phyloP scores from a whole-genome alignment of 2,329 filamentous ascomycete species.

The Sporothrix dimorphospora region DNA sequence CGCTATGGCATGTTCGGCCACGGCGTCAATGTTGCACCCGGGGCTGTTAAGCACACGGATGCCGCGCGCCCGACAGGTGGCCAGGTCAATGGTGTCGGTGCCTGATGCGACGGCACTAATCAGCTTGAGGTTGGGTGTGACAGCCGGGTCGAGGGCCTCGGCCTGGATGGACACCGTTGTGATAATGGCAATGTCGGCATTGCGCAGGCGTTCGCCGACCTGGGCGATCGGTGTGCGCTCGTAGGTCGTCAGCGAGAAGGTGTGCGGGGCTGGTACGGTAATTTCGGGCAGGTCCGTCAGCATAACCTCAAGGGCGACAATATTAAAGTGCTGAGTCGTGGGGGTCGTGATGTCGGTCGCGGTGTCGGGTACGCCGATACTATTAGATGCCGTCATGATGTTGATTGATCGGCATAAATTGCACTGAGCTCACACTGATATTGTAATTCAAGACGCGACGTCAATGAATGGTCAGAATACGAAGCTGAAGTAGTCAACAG shows the following conservation, averaged over 20 bases:
- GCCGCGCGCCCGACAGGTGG: constrained; percentile 34
- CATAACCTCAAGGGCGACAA: constrained; percentile 42
- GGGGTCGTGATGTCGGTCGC: no score
- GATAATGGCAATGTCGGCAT: constrained; percentile 44
- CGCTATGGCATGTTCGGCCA: constrained; percentile 38
- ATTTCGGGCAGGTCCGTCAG: constrained; percentile 38
- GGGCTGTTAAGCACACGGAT: constrained; percentile 41
- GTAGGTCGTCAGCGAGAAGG: constrained; percentile 39
- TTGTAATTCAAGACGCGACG: no score
- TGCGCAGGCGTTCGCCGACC: constrained; percentile 42
- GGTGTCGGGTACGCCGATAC: no score
- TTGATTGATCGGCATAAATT: no score
- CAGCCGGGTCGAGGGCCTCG: constrained; percentile 32
- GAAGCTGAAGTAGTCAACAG: no score
- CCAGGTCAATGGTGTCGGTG: constrained; percentile 38
- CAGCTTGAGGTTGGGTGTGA: constrained; percentile 40
- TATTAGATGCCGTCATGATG: no score
- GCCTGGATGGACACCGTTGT: constrained; percentile 40
- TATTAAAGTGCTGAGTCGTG: constrained; percentile 34
- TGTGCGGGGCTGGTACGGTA: constrained; percentile 36
- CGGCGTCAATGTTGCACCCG: constrained; percentile 38
- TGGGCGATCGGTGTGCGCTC: constrained; percentile 35
- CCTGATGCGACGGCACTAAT: constrained; percentile 38
- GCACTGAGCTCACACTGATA: no score
- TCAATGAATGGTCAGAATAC: no score